phyloP scores from a whole-genome alignment of 2,329 filamentous ascomycete genomes.

The Beauveria medogensis region DNA sequence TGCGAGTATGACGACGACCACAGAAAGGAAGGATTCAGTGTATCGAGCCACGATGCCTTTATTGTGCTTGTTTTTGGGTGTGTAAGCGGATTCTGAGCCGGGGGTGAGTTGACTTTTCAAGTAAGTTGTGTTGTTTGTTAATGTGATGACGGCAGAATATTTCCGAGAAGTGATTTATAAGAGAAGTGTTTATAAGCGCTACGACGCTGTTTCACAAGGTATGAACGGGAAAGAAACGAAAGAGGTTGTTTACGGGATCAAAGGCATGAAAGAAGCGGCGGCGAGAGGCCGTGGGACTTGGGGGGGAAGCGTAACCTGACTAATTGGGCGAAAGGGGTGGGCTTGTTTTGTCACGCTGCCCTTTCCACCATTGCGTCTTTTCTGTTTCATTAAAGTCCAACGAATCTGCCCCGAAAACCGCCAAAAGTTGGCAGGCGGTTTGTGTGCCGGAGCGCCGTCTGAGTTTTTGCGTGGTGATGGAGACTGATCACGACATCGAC shows the following conservation, averaged over 20 bases:
- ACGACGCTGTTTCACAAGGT: neutral
- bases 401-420: neutral
- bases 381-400: neutral
- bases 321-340: slow-evolving; percentile 9
- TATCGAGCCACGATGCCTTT: slow-evolving; percentile 10
- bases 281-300: neutral
- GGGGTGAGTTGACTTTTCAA: neutral
- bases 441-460: neutral
- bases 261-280: neutral
- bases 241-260: neutral
- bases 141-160: neutral
- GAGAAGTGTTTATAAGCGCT: no score
- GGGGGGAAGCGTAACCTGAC: slow-evolving; percentile 5
- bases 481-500: slow-evolving; percentile 44
- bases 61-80: neutral
- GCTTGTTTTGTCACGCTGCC: neutral
- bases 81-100: neutral
- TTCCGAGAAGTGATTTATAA: neutral
- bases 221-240: neutral
- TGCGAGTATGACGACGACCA: slow-evolving; percentile 19
- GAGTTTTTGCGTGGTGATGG: slow-evolving; percentile 21
- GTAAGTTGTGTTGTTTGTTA: neutral
- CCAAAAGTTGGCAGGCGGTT: neutral
- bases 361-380: slow-evolving; percentile 3
- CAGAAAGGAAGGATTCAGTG: slow-evolving; percentile 14